A percentile compares a stretch with the other conserved stretches of the same genome.
Conservation (phyloP, 805 yeast genomes). For the Candida stauntonica region DNA sequence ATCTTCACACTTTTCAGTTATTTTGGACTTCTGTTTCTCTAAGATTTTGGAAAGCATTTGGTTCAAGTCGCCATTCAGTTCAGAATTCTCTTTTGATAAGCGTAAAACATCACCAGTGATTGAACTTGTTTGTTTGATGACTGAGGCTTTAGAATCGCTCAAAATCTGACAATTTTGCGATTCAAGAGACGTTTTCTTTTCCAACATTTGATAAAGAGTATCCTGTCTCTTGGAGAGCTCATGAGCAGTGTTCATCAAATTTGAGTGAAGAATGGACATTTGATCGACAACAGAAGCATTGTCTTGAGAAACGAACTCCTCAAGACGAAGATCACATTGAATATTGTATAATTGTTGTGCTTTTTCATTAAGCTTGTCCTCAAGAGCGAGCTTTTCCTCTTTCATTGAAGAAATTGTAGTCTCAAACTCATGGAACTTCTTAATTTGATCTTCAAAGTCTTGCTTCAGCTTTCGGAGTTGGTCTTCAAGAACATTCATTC, state of each 20-base stretch:
- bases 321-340: conserved; percentile 16
- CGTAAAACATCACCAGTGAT: conserved; percentile 4
- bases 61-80: conserved; percentile 8
- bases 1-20: conserved; percentile 9
- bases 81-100: conserved; percentile 7
- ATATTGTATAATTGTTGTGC: conserved; percentile 5
- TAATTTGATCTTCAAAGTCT: conserved; percentile 35
- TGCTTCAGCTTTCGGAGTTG: conserved; percentile 39
- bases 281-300: conserved; percentile 21
- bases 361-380: conserved; percentile 9
- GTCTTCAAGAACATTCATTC: conserved; percentile 43
- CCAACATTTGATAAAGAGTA: conserved; percentile 3
- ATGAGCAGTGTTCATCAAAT: conserved; percentile 15
- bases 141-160: conserved; percentile 5
- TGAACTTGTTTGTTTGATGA: conserved; percentile 3
- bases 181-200: conserved; percentile 13
- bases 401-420: conserved; percentile 14
- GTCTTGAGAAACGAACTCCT: conserved; percentile 16
- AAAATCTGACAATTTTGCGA: conserved; percentile 15
- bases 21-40: conserved; percentile 9
- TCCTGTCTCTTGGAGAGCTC: conserved; percentile 18
- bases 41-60: conserved; percentile 16
- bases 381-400: conserved; percentile 5
- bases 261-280: conserved; percentile 14
- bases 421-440: conserved; percentile 21